These are phyloP conservation scores for Acephala macrosclerotiorum DNA, from an alignment of 2,329 filamentous ascomycete species.

Conservation along the genomic window DNA sequence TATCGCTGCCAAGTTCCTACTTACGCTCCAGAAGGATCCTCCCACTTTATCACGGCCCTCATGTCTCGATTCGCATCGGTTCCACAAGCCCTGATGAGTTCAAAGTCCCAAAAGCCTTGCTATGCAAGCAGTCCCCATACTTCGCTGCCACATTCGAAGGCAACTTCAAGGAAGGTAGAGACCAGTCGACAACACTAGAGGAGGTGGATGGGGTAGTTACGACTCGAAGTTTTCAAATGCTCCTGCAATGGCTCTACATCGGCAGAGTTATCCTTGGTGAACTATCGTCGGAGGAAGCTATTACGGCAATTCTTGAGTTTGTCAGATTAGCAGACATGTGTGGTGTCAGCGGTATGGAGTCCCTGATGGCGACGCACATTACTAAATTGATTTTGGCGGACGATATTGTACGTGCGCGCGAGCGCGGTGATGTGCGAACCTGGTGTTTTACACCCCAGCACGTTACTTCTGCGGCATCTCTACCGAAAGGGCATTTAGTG, in stretches of 20 bases:
- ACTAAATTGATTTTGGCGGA: too few relatives aligned
- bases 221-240: slow-evolving; percentile 3
- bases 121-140: slow-evolving; percentile 23
- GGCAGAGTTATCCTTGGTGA: not conserved
- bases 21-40: slow-evolving; percentile 16
- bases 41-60: slow-evolving; percentile 25
- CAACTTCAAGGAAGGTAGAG: not conserved
- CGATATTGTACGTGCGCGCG: too few relatives aligned
- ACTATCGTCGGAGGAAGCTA: not conserved
- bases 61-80: slow-evolving; percentile 19
- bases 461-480: slow-evolving; percentile 19
- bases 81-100: not conserved
- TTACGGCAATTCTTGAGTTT: too few relatives aligned
- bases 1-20: too few relatives aligned
- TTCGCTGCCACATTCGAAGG: not conserved
- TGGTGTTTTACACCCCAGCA: slow-evolving; percentile 13
- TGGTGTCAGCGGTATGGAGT: too few relatives aligned
- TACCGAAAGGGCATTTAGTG: slow-evolving; percentile 26
- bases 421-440: too few relatives aligned
- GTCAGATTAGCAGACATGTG: too few relatives aligned
- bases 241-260: not conserved
- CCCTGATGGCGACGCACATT: too few relatives aligned
- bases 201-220: not conserved
- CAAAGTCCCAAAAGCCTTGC: not conserved
- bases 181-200: not conserved